Evolutionary conservation across 768 basidiomycete genomes (phyloP).

Genomic region (Podaxis sp.): DNA sequence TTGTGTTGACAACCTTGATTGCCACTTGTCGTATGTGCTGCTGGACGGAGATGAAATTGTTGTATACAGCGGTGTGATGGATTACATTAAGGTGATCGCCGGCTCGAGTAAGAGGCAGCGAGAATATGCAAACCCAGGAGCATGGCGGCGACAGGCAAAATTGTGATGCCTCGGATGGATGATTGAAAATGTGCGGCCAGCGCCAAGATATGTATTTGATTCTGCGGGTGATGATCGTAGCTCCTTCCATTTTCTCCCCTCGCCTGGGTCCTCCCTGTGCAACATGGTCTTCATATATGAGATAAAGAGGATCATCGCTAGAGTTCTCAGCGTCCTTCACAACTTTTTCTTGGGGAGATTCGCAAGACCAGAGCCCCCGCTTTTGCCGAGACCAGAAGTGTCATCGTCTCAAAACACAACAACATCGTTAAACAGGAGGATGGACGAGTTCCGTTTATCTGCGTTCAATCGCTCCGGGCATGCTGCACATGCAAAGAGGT

Average conservation of each 20-base stretch:
- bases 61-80: neutral
- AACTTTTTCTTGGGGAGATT: slow-evolving; percentile 8
- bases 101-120: neutral
- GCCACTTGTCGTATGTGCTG: slow-evolving; percentile 14
- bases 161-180: neutral
- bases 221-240: slow-evolving; percentile 27
- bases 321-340: slow-evolving; percentile 6
- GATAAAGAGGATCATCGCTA: slow-evolving; percentile 12
- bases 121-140: neutral
- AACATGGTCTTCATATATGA: slow-evolving; percentile 7
- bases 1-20: slow-evolving; percentile 17
- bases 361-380: neutral
- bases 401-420: neutral
- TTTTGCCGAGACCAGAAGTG: neutral
- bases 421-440: neutral
- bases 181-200: neutral
- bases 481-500: slow-evolving; percentile 64
- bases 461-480: slow-evolving; percentile 51
- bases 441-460: slow-evolving; percentile 23
- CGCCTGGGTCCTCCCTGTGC: neutral
- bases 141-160: neutral
- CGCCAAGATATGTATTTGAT: slow-evolving; percentile 14
- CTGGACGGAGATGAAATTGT: neutral
- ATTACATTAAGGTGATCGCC: neutral
- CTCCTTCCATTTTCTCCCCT: neutral